Evolutionary conservation across 345 rosid genomes (phyloP).

Genomic region (Chamaenerion angustifolium): DNA sequence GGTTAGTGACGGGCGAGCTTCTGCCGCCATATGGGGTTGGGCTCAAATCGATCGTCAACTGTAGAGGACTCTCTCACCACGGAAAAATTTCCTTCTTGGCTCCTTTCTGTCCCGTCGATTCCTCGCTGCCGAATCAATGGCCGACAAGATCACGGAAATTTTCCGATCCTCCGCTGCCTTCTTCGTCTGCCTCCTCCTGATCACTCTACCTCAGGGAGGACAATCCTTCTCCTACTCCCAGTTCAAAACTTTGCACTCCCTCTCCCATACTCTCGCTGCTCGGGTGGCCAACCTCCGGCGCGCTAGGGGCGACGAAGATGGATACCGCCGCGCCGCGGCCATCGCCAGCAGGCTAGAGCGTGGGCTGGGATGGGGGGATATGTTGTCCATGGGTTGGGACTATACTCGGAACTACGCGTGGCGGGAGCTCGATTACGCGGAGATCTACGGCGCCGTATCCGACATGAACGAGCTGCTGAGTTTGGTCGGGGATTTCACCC

Average conservation of each 20-base stretch:
- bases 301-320: constrained; percentile 50
- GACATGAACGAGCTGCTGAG: constrained; percentile 50
- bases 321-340: constrained; percentile 38
- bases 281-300: constrained; percentile 71
- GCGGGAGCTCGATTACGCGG: constrained; percentile 34
- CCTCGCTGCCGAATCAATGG: constrained; percentile 12
- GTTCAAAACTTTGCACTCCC: constrained; percentile 34
- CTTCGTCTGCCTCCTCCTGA: constrained; percentile 14
- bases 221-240: constrained; percentile 24
- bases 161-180: constrained; percentile 4
- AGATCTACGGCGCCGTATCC: constrained; percentile 35
- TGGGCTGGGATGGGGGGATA: constrained; percentile 25
- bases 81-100: no score
- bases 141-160: constrained; percentile 5
- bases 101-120: not conserved
- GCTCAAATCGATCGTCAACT: no score
- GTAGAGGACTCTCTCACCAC: no score
- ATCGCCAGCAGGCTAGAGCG: constrained; percentile 31
- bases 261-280: constrained; percentile 49
- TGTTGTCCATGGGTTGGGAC: constrained; percentile 71
- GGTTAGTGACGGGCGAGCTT: no score
- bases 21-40: no score
- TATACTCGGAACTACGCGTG: constrained; percentile 54
- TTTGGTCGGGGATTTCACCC: constrained; percentile 28
- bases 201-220: constrained; percentile 14